Percentiles rank a stretch among this genome's conserved stretches.
These are phyloP conservation scores for Piloderma croceum DNA, from an alignment of 768 basidiomycete genomes.

Conservation along the genomic window DNA sequence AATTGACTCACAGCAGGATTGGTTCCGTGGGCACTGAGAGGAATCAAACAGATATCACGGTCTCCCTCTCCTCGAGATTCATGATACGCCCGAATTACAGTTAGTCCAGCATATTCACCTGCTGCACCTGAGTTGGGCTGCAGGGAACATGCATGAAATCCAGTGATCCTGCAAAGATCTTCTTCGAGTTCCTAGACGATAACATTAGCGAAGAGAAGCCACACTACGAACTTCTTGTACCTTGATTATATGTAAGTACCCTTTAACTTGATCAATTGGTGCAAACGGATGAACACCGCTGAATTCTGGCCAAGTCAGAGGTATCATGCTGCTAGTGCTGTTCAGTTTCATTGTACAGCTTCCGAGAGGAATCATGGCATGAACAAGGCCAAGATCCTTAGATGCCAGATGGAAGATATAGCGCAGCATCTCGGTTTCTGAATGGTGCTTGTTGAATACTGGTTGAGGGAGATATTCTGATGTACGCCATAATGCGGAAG, in stretches of 20 bases:
- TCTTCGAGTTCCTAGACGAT: constrained; percentile 72
- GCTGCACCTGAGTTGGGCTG: constrained; percentile 99
- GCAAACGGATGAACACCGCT: constrained; percentile 88
- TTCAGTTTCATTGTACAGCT: constrained; percentile 99
- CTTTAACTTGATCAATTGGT: constrained; percentile 82
- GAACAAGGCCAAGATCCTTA: constrained; percentile 92
- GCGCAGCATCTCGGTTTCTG: constrained; percentile 97
- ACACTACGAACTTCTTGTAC: too few relatives aligned
- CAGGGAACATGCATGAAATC: constrained; percentile 93
- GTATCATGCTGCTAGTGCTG: constrained; percentile 96
- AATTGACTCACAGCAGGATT: constrained; percentile 80
- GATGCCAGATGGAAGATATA: constrained; percentile 91
- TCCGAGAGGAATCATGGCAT: constrained; percentile 93
- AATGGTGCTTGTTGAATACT: constrained; percentile 95
- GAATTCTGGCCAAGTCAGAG: constrained; percentile 92
- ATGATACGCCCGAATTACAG: constrained; percentile 91
- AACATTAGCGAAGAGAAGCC: not conserved
- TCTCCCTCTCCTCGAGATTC: constrained; percentile 80
- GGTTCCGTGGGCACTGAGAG: constrained; percentile 94
- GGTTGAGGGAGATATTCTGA: constrained; percentile 77
- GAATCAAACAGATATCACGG: constrained; percentile 89
- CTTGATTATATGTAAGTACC: constrained; percentile 79
- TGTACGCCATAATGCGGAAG: constrained; percentile 49
- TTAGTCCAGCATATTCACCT: constrained; percentile 95
- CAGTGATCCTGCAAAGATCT: constrained; percentile 90